Conservation (phyloP, 2,329 filamentous ascomycete genomes). For the Acrodontium crateriforme region DNA sequence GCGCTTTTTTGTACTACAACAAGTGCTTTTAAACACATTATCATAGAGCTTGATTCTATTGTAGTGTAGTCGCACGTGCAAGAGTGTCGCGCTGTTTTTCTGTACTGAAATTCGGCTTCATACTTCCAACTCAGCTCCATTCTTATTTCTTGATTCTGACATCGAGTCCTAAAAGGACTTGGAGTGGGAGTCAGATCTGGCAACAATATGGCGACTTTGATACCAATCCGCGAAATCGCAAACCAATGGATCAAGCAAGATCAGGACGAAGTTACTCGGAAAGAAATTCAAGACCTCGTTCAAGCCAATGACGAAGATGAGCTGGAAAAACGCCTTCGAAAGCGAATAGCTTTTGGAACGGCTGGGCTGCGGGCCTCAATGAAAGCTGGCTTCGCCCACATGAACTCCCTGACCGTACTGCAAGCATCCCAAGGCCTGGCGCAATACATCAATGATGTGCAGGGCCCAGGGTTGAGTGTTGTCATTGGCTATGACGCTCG, state of each 20-base stretch:
- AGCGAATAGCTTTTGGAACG: constrained; percentile 48
- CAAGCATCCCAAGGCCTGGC: constrained; percentile 52
- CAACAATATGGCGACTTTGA: no score
- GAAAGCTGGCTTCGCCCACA: constrained; percentile 47
- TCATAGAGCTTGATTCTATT: no score
- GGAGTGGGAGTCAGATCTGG: no score
- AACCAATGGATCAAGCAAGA: constrained; percentile 46
- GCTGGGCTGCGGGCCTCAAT: constrained; percentile 50
- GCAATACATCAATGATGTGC: constrained; percentile 39
- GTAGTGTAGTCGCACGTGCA: no score
- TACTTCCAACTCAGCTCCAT: no score
- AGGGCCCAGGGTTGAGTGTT: constrained; percentile 30
- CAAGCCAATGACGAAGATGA: constrained; percentile 30
- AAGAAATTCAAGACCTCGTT: constrained; percentile 41
- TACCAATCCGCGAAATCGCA: constrained; percentile 25
- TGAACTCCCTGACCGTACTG: constrained; percentile 25
- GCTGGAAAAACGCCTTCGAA: constrained; percentile 38
- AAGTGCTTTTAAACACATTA: no score
- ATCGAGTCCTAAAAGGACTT: no score
- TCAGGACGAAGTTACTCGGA: constrained; percentile 37
- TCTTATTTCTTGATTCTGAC: no score
- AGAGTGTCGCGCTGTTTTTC: no score
- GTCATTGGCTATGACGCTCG: constrained; percentile 51
- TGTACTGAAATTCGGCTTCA: no score
- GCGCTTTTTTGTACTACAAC: no score